These are phyloP conservation scores for Diaporthe amygdali DNA, from an alignment of 2,329 filamentous ascomycete species.

Conservation along the genomic window DNA sequence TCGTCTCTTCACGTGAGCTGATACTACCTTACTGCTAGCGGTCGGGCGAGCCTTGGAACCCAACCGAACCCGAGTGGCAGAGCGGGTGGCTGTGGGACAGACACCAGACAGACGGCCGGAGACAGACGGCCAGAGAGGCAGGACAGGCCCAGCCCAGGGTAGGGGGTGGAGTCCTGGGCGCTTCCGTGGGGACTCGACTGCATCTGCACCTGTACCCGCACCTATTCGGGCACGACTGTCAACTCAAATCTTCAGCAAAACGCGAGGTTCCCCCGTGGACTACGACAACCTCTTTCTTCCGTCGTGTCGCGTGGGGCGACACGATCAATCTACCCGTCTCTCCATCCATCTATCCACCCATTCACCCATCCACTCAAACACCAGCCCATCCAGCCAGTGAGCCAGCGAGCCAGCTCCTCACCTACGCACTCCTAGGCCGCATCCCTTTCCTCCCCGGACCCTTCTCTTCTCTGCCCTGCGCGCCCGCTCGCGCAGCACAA, in stretches of 20 bases:
- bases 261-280: conserved; percentile 17
- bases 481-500: conserved; percentile 28
- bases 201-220: neutral
- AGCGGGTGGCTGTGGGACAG: conserved; percentile 16
- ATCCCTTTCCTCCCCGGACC: neutral
- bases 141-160: conserved; percentile 13
- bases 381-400: neutral
- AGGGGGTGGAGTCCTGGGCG: conserved; percentile 16
- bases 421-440: neutral
- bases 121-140: conserved; percentile 13
- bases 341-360: neutral
- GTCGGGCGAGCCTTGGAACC: conserved; percentile 21
- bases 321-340: conserved; percentile 13
- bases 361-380: neutral
- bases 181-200: conserved; percentile 19
- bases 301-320: conserved; percentile 25
- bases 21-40: conserved; percentile 3
- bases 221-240: conserved; percentile 10
- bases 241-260: conserved; percentile 16
- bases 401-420: neutral
- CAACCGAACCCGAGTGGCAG: conserved; percentile 17
- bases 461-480: conserved; percentile 20
- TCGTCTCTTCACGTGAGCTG: conserved; percentile 14
- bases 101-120: neutral
- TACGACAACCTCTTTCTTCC: conserved; percentile 13